Base-by-base conservation (phyloP, 1,139 yeast genomes). In the Pichia norvegensis region DNA sequence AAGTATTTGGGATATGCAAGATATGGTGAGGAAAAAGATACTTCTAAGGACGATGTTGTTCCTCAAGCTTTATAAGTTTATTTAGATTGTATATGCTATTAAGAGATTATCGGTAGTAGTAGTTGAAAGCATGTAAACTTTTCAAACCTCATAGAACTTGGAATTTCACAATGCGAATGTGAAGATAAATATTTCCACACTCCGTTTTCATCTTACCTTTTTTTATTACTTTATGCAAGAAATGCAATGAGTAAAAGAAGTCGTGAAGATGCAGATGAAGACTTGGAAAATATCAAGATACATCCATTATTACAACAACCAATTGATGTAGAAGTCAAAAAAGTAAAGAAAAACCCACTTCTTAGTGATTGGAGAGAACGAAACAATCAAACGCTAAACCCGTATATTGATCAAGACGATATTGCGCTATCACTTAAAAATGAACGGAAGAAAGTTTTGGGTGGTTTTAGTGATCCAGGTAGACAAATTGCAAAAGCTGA, bases 401-500 rank as follows among this genome's bases (percentile, higher is more conserved):
- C 39, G 14, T 36, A 36, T 23, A 23, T 35, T 35, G 37, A 35
- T 4, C 37, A 35, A 35, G 37, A 35, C 1, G 23, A 39, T 39
- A 39, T 39, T 39, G 13, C 25, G 9, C 8, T 25, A 22, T n/a
- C 14, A 10, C 16, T 40, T 36, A 21, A 25, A 13, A 29, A 38
- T 13, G 35, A 23, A 29, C 72, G 59, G 62, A 68, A 51, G 37
- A 53, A 54, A 20, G 8, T 35, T 13, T 16, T 35, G 9, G 37
- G 37, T 19, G n/a, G 23, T 4, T 8, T 16, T 31, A 80, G 75
- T 55, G 72, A 68, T 17, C 70, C 71, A 31, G 95, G 95, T 71
- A 68, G 20, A 69, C 70, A 37, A 92, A 94, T 81, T 2, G 73
- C 69, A 16, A 65, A 71, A 50, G 95, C 78, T 0, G 68, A 79